A percentile compares a stretch with the other conserved stretches of the same genome.
phyloP scores from a whole-genome alignment of 768 basidiomycete genomes.

The Russula dissimulans region DNA sequence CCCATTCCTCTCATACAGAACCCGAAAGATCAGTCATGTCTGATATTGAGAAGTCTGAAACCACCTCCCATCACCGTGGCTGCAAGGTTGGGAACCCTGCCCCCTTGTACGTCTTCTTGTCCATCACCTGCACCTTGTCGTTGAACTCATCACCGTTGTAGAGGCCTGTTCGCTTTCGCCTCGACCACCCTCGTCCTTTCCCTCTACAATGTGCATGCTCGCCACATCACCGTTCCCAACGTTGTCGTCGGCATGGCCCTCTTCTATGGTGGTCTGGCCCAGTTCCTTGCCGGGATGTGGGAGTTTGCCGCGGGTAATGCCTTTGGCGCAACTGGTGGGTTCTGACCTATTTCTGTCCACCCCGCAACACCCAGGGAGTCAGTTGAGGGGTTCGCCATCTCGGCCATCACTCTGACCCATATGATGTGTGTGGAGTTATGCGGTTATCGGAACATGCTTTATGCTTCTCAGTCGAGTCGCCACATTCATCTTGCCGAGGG shows the following conservation, averaged over 20 bases:
- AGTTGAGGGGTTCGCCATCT: neutral
- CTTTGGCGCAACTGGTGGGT: conserved; percentile 66
- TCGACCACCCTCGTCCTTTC: conserved; percentile 78
- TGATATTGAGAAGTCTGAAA: conserved; percentile 29
- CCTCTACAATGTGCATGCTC: conserved; percentile 57
- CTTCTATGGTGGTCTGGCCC: conserved; percentile 75
- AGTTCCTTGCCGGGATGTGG: conserved; percentile 88
- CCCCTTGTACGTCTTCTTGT: conserved; percentile 35
- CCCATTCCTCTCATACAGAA: neutral
- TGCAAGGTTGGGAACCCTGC: conserved; percentile 50
- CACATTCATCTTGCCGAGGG: no score
- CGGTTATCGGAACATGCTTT: no score
- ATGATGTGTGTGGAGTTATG: no score
- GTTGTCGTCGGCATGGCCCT: conserved; percentile 81
- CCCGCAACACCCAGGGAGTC: no score
- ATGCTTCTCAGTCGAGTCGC: no score
- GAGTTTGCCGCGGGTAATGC: conserved; percentile 44
- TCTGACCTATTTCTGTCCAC: no score
- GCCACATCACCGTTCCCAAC: conserved; percentile 49
- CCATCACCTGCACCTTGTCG: conserved; percentile 1
- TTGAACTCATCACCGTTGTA: conserved; percentile 55
- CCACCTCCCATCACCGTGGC: neutral
- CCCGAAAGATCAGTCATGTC: conserved; percentile 23
- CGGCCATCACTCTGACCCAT: neutral
- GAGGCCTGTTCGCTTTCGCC: conserved; percentile 77